A percentile compares a stretch with the other conserved stretches of the same genome.
These are phyloP conservation scores for Alternaria sp. DNA, from an alignment of 2,329 filamentous ascomycete species.

Conservation along the genomic window DNA sequence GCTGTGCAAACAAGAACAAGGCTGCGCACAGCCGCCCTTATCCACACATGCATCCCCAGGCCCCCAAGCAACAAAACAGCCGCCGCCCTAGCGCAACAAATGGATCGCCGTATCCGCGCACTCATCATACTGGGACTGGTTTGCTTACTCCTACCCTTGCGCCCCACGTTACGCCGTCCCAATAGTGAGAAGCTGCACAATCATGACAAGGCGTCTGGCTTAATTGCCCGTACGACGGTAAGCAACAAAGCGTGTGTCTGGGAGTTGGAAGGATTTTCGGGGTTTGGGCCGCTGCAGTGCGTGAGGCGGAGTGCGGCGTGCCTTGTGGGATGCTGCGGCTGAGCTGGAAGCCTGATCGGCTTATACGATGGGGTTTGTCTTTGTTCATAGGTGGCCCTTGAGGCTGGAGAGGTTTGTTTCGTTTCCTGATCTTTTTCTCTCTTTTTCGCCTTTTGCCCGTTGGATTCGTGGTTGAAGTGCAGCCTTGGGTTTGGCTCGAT, in stretches of 20 bases:
- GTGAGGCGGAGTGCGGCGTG: slow-evolving; percentile 22
- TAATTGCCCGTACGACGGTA: slow-evolving; percentile 12
- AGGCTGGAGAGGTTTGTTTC: neutral
- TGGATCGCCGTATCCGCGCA: neutral
- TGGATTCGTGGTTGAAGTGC: neutral
- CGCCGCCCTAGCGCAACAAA: slow-evolving; percentile 3
- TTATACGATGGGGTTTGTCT: neutral
- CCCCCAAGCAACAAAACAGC: neutral
- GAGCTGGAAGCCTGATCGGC: slow-evolving; percentile 9
- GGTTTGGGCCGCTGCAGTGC: slow-evolving; percentile 4
- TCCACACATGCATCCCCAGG: neutral
- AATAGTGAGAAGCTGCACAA: slow-evolving; percentile 1
- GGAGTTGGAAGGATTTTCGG: slow-evolving; percentile 9
- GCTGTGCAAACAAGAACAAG: slow-evolving; percentile 9
- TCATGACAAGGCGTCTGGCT: neutral
- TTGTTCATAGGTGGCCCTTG: slow-evolving; percentile 5
- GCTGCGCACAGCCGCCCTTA: neutral
- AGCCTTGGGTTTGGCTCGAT: neutral
- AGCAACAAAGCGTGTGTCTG: slow-evolving; percentile 7
- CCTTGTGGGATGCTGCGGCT: slow-evolving; percentile 12
- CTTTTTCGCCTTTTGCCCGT: neutral
- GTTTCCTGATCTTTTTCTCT: neutral
- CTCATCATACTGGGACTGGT: neutral
- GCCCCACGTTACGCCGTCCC: neutral
- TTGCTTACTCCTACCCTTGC: neutral